Base-by-base conservation (phyloP, 805 yeast genomes). In the Isabelozyma pseudorhagii region DNA sequence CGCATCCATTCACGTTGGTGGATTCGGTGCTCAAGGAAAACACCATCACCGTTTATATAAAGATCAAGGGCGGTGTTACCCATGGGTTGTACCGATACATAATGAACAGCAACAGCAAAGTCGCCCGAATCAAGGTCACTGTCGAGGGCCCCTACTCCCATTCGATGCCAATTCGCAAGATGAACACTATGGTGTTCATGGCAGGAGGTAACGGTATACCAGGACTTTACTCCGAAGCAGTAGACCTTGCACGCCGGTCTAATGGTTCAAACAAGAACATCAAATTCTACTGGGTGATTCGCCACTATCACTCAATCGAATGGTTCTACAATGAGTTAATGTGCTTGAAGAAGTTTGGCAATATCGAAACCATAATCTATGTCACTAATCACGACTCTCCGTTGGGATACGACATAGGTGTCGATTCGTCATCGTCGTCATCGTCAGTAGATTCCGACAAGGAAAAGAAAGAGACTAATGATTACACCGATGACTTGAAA, bases 1-100 rank as follows among this genome's bases (percentile, higher is more conserved):
- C 77, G 10, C 78, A 74, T 57, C 78, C 78, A 5, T 75, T 75
- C 60, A 69, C 78, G 21, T 56, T 72, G 40, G 72, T 72, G 40
- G 57, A 57, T 42, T 43, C 54, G n/a, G 51, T 53, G 2, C 31
- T 45, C 14, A 46, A 49, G 15, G 44, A 44, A 9, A 27, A 81
- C 39, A 71, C 75, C 50, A 64, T 72, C 43, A 77, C 78, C 28
- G 71, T 84, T 45, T 66, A 72, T 46, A 67, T 81, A 44, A 64
- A 62, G 54, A 70, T 68, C 42, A 70, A 70, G 57, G 74, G 75
- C 15, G 75, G 74, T 45, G 59, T 67, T 51, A 61, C 72, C 40
- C 71, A 69, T 57, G 69, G 71, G 6, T 65, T 71, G 47, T 65
- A 63, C 63, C 60, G 64, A 49, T 62, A 57, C 56, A 62, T 70